Conservation (phyloP, 805 yeast genomes). For the Candida chauliodis region DNA sequence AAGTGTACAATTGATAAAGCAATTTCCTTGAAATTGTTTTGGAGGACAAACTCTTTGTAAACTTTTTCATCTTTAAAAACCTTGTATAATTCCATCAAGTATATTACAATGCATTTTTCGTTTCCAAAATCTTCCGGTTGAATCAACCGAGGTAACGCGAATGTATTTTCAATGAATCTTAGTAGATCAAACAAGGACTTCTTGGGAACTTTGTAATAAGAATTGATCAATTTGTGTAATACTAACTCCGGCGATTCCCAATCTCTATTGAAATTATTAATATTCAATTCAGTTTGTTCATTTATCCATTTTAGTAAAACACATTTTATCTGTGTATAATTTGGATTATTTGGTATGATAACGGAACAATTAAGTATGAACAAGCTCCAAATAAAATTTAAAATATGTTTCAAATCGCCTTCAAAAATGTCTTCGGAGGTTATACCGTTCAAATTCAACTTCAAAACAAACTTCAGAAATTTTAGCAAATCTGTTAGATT, state of each 20-base stretch:
- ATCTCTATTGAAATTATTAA: conserved; percentile 50
- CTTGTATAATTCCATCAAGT: conserved; percentile 57
- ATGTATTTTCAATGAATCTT: conserved; percentile 34
- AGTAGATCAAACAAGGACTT: conserved; percentile 32
- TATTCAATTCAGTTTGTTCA: conserved; percentile 13
- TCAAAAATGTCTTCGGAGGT: conserved; percentile 49
- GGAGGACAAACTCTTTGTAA: neutral
- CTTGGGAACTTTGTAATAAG: neutral
- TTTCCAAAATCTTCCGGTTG: conserved; percentile 58
- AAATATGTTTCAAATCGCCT: conserved; percentile 43
- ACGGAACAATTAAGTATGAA: conserved; percentile 39
- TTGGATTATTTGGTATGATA: conserved; percentile 21
- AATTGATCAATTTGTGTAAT: neutral
- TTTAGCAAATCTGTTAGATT: conserved; percentile 42
- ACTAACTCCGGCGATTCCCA: conserved; percentile 36
- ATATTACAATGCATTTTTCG: conserved; percentile 57
- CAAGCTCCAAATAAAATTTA: conserved; percentile 50
- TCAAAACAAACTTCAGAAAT: conserved; percentile 36
- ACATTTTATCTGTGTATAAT: conserved; percentile 28
- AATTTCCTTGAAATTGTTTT: neutral
- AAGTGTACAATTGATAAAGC: neutral
- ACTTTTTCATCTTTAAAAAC: conserved; percentile 20
- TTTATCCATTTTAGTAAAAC: conserved; percentile 52
- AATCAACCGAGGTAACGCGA: conserved; percentile 44
- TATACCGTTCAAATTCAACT: conserved; percentile 37